These are phyloP conservation scores for Vitis hybrid DNA, from an alignment of 177 flowering plant species.

Conservation along the genomic window DNA sequence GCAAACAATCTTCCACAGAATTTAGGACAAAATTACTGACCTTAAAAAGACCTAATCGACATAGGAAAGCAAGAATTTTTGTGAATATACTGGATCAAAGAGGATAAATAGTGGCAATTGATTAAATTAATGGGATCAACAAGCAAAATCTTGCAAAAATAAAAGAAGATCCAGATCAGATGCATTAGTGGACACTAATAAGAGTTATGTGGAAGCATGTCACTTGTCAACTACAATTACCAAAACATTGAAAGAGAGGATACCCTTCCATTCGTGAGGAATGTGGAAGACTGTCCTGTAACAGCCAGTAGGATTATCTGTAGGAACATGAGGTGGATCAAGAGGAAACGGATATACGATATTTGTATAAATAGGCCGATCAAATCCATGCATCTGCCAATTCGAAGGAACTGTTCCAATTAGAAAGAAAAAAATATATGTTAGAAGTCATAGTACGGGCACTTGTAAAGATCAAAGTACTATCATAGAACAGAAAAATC, in stretches of 20 bases:
- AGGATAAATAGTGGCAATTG: too few species aligned
- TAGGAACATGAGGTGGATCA: slow-evolving; percentile 81
- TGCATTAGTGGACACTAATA: neutral
- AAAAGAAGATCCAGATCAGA: neutral
- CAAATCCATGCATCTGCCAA: slow-evolving; percentile 99
- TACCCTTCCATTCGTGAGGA: slow-evolving; percentile 92
- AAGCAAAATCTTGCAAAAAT: neutral
- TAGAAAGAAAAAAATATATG: slow-evolving; percentile 10
- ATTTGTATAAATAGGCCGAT: slow-evolving; percentile 90
- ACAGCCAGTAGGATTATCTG: slow-evolving; percentile 94
- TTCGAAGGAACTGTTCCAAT: slow-evolving; percentile 90
- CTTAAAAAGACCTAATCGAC: too few species aligned
- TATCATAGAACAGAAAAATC: too few species aligned
- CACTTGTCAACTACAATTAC: neutral
- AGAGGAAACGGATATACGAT: slow-evolving; percentile 71
- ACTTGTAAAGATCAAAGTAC: too few species aligned
- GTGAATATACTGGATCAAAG: too few species aligned
- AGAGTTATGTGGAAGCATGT: neutral
- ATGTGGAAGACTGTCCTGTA: slow-evolving; percentile 76
- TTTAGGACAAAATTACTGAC: too few species aligned
- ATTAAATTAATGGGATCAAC: neutral
- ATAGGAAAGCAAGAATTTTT: too few species aligned
- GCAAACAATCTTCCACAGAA: too few species aligned
- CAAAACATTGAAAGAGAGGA: slow-evolving; percentile 5
- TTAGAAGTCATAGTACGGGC: neutral